Base-by-base conservation (phyloP, 768 basidiomycete species). In the Tulasnella sp. region DNA sequence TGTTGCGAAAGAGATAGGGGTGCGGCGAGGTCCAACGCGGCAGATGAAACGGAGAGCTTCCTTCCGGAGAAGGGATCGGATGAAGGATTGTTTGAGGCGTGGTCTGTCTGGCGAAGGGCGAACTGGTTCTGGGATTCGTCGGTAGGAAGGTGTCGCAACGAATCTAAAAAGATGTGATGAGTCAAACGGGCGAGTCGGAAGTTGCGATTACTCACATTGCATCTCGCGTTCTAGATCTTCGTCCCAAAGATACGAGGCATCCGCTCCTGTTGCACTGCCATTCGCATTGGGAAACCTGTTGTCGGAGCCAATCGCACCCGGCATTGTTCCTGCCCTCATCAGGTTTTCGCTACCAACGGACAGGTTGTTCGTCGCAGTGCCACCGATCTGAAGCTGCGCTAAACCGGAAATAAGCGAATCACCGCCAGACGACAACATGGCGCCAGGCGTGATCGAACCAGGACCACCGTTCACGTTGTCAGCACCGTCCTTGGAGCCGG, bases 11-110 rank as follows among this genome's bases (percentile, higher is more conserved):
- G n/a, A n/a, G n/a, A n/a, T 3, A 87, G 83, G 32, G 88, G 77
- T 49, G 91, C 88, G 14, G 94, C 92, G 35, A 97, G 77, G 69
- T 97, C 93, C 64, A 97, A 71, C 39, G 94, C 93, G 32, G 88
- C 92, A 17, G 93, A 94, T 15, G 89, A 85, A 15, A 85, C 81
- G 1, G 90, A 86, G 57, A 92, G 75, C 81, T 90, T 60, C 32
- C 36, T 36, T 37, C 35, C 37, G 23, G 41, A 49, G 45, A 39
- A 45, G 19, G 53, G 53, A 31, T 59, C 37, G 50, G 40, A 34
- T 64, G 62, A 46, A 51, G 43, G 57, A 57, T 43, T 63, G n/a
- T n/a, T n/a, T n/a, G n/a, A 61, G 17, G 27, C 48, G 61, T 59
- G 25, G 62, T n/a, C n/a, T n/a, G n/a, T n/a, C n/a, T n/a, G n/a